phyloP scores from a whole-genome alignment of 306 rosid genomes.

The Ormosia semicastrata region DNA sequence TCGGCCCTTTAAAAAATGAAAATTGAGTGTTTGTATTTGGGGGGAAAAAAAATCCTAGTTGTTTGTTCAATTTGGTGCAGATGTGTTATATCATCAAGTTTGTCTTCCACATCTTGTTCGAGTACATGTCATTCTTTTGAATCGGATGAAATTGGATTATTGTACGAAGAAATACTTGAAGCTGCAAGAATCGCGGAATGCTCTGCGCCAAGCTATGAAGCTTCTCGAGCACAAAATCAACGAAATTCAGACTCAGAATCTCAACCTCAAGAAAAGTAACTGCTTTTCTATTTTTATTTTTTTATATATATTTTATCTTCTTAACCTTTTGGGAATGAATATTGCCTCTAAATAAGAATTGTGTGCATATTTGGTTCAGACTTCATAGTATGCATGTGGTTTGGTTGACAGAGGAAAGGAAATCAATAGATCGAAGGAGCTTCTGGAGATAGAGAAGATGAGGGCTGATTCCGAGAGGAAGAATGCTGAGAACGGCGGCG shows the following conservation, averaged over 20 bases:
- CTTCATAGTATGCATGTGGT: neutral
- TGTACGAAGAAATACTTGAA: slow-evolving; percentile 38
- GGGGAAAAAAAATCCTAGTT: too few species aligned
- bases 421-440: slow-evolving; percentile 48
- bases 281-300: neutral
- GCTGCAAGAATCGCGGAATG: slow-evolving; percentile 42
- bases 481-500: slow-evolving; percentile 35
- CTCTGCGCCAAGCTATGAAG: slow-evolving; percentile 61
- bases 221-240: slow-evolving; percentile 41
- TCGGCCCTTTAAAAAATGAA: too few species aligned
- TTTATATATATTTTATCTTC: neutral
- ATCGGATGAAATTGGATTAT: too few species aligned
- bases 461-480: slow-evolving; percentile 55
- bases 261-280: slow-evolving; percentile 46
- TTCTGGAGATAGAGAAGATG: slow-evolving; percentile 53
- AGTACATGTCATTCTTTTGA: too few species aligned
- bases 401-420: slow-evolving; percentile 42
- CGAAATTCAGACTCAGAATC: slow-evolving; percentile 36
- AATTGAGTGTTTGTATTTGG: too few species aligned
- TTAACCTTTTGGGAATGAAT: too few species aligned
- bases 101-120: too few species aligned
- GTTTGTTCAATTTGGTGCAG: too few species aligned
- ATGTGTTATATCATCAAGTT: too few species aligned
- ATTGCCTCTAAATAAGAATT: too few species aligned
- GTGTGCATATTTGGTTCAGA: too few species aligned